phyloP scores from a whole-genome alignment of 768 basidiomycete genomes.

The Mycena latifolia region DNA sequence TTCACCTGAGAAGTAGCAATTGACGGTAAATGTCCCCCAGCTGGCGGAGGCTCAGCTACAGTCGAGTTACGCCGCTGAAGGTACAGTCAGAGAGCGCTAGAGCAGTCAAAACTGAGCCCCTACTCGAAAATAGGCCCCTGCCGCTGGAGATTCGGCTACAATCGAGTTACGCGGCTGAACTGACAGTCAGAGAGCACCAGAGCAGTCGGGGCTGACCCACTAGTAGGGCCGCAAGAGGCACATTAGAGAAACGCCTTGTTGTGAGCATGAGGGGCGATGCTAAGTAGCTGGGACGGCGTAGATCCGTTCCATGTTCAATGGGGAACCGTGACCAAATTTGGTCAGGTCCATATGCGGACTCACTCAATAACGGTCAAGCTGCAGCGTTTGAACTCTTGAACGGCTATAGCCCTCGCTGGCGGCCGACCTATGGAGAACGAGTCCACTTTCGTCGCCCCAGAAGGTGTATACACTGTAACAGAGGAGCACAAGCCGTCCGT shows the following conservation, averaged over 20 bases:
- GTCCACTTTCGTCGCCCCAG: conserved; percentile 87
- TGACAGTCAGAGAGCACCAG: neutral
- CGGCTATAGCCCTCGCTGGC: conserved; percentile 38
- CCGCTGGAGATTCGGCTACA: too few relatives aligned
- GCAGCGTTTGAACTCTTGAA: neutral
- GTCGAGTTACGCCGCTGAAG: conserved; percentile 64
- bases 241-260: conserved; percentile 29
- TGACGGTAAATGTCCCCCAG: conserved; percentile 83
- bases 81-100: neutral
- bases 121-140: too few relatives aligned
- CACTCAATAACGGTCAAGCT: too few relatives aligned
- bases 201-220: conserved; percentile 28
- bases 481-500: conserved; percentile 84
- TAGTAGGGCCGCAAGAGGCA: conserved; percentile 34
- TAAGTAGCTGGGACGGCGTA: conserved; percentile 40
- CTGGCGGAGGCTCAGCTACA: conserved; percentile 72
- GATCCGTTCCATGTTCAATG: conserved; percentile 55
- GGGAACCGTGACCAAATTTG: too few relatives aligned
- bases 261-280: conserved; percentile 46
- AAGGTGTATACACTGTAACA: conserved; percentile 90
- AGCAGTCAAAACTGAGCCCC: too few relatives aligned
- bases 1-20: conserved; percentile 62
- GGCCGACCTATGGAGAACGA: conserved; percentile 78
- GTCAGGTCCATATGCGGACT: conserved; percentile 10
- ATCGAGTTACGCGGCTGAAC: too few relatives aligned